Percentiles rank a stretch among this genome's conserved stretches.
Evolutionary conservation across 768 basidiomycete species (phyloP).

Genomic region (Suillus fuscotomentosus): DNA sequence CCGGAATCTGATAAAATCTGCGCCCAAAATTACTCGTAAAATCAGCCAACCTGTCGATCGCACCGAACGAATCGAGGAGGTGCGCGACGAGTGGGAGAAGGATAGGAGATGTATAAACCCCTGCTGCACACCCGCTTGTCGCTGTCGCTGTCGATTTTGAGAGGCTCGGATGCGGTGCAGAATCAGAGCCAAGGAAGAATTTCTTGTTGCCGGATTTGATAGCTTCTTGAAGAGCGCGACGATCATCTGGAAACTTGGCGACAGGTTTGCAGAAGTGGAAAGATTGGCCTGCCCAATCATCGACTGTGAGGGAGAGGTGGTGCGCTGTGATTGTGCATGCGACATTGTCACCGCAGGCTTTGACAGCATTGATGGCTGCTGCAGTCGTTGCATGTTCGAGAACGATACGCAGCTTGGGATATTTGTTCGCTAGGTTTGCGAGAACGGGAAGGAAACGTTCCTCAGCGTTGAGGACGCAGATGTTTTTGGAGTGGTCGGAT

Average conservation of each 20-base stretch:
- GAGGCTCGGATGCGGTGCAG: slow-evolving; percentile 82
- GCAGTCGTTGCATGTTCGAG: slow-evolving; percentile 96
- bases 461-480: slow-evolving; percentile 93
- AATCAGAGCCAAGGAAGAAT: slow-evolving; percentile 78
- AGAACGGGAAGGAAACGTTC: slow-evolving; percentile 87
- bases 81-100: slow-evolving; percentile 89
- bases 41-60: slow-evolving; percentile 74
- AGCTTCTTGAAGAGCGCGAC: slow-evolving; percentile 75
- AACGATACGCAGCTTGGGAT: slow-evolving; percentile 91
- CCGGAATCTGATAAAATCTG: slow-evolving; percentile 62
- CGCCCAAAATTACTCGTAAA: slow-evolving; percentile 83
- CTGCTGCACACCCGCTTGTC: slow-evolving; percentile 81
- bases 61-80: slow-evolving; percentile 83
- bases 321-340: slow-evolving; percentile 98
- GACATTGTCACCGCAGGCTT: slow-evolving; percentile 74
- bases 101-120: slow-evolving; percentile 93
- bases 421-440: slow-evolving; percentile 71
- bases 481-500: slow-evolving; percentile 76
- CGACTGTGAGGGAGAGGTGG: slow-evolving; percentile 90
- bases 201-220: slow-evolving; percentile 62
- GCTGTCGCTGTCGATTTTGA: slow-evolving; percentile 72
- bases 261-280: slow-evolving; percentile 98
- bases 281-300: slow-evolving; percentile 95
- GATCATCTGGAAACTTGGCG: slow-evolving; percentile 93
- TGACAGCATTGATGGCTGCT: slow-evolving; percentile 86